Evolutionary conservation across 352 stramenopile genomes (phyloP).

Genomic region (Globisporangium mamillatum): DNA sequence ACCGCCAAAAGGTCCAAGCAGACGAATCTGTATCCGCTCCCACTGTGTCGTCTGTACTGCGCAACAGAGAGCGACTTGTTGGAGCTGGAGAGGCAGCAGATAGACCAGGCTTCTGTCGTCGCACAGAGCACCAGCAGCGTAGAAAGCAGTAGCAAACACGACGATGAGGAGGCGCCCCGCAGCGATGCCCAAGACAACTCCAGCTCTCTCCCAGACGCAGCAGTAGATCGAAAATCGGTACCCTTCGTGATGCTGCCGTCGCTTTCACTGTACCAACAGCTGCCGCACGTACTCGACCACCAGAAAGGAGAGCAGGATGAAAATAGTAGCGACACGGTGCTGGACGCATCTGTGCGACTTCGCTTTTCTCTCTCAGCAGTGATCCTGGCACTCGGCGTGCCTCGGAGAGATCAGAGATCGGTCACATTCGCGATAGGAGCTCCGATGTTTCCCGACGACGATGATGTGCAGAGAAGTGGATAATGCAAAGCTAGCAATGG

Average conservation of each 20-base stretch:
- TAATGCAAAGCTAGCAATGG: not conserved
- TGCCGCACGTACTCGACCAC: not conserved
- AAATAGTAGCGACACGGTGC: not conserved
- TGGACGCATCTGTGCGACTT: conserved; percentile 6
- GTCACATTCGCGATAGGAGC: conserved; percentile 23
- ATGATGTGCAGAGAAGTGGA: conserved; percentile 10
- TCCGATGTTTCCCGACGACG: conserved; percentile 27
- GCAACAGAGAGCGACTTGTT: not conserved
- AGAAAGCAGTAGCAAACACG: not conserved
- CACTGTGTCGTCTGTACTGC: conserved; percentile 17
- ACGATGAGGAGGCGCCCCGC: not conserved
- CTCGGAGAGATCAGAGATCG: conserved; percentile 10
- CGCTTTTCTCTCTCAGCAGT: conserved; percentile 12
- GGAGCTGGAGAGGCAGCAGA: not conserved
- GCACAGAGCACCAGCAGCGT: not conserved
- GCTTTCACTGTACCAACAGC: conserved; percentile 13
- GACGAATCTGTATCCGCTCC: conserved; percentile 12
- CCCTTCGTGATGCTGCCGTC: conserved; percentile 19
- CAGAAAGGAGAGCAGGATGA: not conserved
- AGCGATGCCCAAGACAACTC: not conserved
- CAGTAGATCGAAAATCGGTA: not conserved
- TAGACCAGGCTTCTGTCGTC: not conserved
- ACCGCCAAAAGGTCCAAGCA: not conserved
- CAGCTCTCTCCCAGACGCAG: not conserved
- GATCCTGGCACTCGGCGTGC: conserved; percentile 16